Conservation (phyloP, 208 protist genomes). For the Leishmania amazonensis region DNA sequence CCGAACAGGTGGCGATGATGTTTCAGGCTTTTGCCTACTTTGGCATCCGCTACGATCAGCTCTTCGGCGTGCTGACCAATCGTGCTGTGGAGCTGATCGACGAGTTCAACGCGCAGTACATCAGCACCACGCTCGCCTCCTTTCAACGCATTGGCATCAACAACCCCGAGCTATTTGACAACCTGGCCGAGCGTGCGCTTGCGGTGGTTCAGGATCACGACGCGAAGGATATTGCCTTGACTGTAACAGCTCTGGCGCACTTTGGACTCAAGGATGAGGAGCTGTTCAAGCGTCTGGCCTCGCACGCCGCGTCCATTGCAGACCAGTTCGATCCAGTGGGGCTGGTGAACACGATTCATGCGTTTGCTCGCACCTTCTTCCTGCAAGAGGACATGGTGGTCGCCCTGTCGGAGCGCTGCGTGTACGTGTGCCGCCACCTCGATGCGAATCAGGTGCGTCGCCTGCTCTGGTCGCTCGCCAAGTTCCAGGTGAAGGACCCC, state of each 20-base stretch:
- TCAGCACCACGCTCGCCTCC: slow-evolving; percentile 86
- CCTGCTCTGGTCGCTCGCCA: slow-evolving; percentile 88
- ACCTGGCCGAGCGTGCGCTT: slow-evolving; percentile 88
- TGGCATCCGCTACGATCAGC: slow-evolving; percentile 92
- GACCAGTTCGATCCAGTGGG: slow-evolving; percentile 84
- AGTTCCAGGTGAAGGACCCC: slow-evolving; percentile 88
- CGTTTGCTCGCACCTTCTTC: slow-evolving; percentile 89
- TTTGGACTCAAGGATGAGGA: slow-evolving; percentile 93
- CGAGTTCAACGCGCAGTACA: slow-evolving; percentile 92
- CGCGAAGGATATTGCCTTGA: slow-evolving; percentile 80
- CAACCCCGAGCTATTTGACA: slow-evolving; percentile 93
- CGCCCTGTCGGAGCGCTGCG: slow-evolving; percentile 85
- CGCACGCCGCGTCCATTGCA: slow-evolving; percentile 84
- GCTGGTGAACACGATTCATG: slow-evolving; percentile 88
- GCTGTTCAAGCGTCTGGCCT: slow-evolving; percentile 88
- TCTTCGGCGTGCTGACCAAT: slow-evolving; percentile 93
- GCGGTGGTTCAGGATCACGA: slow-evolving; percentile 92
- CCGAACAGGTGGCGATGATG: slow-evolving; percentile 85
- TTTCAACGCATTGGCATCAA: slow-evolving; percentile 94
- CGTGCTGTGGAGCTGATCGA: slow-evolving; percentile 92
- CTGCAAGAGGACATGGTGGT: slow-evolving; percentile 90
- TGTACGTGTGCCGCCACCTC: slow-evolving; percentile 81
- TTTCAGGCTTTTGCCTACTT: slow-evolving; percentile 91
- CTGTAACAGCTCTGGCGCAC: slow-evolving; percentile 87
- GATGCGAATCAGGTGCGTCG: slow-evolving; percentile 81